Base-by-base conservation (phyloP, 805 yeast genomes). In the Pichia nanzhaoensis region DNA sequence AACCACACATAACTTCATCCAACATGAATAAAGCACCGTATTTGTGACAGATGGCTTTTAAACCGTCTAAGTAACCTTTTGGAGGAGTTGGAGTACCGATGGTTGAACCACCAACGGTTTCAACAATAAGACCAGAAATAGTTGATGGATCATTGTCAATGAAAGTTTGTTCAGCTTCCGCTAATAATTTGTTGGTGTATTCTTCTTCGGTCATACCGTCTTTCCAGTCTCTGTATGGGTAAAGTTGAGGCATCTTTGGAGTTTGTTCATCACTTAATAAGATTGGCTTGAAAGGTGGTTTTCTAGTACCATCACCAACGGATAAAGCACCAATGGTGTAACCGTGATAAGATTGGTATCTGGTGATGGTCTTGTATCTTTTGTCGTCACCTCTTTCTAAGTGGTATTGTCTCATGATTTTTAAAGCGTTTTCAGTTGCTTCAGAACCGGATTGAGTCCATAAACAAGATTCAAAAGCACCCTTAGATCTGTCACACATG, bases 381-480 rank as follows among this genome's bases (percentile, higher is more conserved):
- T 63, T 59, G 8, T 65, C 57, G 46, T 69, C 70, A 31, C 72
- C 71, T 20, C 59, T 65, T 55, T 73, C 77, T 40, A 66, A 53
- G 49, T 63, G 68, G 52, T 72, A 72, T 55, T 73, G 77, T 51
- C 66, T 63, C 21, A 84, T 84, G 57, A 84, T 82, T 60, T 84
- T 83, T 56, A 83, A 61, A 4, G 89, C 89, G 30, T 86, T 87
- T 58, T 83, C 91, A 55, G 83, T 83, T 39, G 91, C 87, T 61
- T 83, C 91, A 18, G 89, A 73, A 45, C 95, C 95, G 2, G 85
- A 76, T 56, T 80, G 80, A 48, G 78, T 73, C 47, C 84, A 64
- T 37, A 68, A 46, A 14, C 69, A 72, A 27, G 70, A 62, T 9
- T 58, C 57, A 49, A 69, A 69, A 2, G 63, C 68, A 38, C 65